Evolutionary conservation across 2,329 filamentous ascomycete species (phyloP).

Genomic region (Fusarium papillatum): DNA sequence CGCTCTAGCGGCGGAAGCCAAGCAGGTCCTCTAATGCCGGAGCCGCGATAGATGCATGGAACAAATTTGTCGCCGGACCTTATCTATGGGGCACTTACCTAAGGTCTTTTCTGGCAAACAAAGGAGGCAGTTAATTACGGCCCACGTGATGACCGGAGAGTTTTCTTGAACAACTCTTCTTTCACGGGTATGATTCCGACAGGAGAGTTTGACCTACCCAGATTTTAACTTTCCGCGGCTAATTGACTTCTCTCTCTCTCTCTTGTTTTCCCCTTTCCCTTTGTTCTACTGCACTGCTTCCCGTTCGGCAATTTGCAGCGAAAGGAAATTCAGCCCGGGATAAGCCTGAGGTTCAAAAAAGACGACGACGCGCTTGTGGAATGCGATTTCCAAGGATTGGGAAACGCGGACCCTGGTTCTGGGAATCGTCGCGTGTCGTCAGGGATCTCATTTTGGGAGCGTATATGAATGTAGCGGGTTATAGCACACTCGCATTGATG

Average conservation of each 20-base stretch:
- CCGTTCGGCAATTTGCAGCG: constrained; percentile 5
- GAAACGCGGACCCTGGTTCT: constrained; percentile 27
- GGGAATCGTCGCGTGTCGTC: constrained; percentile 36
- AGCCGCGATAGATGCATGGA: constrained; percentile 46
- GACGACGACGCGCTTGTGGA: constrained; percentile 2
- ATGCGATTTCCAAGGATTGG: constrained; percentile 17
- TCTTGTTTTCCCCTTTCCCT: not conserved
- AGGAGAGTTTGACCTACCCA: not conserved
- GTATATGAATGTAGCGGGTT: constrained; percentile 18
- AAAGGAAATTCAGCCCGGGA: not conserved
- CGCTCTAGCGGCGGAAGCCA: constrained; percentile 38
- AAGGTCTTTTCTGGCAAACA: constrained; percentile 1
- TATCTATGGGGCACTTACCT: not conserved
- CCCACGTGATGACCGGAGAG: constrained; percentile 16
- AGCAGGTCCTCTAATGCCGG: constrained; percentile 16
- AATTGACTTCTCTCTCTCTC: not conserved
- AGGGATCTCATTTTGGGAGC: constrained; percentile 13
- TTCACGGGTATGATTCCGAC: not conserved
- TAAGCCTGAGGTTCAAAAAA: constrained; percentile 1
- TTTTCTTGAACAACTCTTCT: not conserved
- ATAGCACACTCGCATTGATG: not conserved
- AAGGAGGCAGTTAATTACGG: constrained; percentile 8
- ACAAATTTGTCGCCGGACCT: constrained; percentile 24
- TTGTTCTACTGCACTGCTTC: not conserved
- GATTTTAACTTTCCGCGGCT: not conserved